Evolutionary conservation across 257 asterid species (phyloP).

Genomic region (Gardenia jasminoides): DNA sequence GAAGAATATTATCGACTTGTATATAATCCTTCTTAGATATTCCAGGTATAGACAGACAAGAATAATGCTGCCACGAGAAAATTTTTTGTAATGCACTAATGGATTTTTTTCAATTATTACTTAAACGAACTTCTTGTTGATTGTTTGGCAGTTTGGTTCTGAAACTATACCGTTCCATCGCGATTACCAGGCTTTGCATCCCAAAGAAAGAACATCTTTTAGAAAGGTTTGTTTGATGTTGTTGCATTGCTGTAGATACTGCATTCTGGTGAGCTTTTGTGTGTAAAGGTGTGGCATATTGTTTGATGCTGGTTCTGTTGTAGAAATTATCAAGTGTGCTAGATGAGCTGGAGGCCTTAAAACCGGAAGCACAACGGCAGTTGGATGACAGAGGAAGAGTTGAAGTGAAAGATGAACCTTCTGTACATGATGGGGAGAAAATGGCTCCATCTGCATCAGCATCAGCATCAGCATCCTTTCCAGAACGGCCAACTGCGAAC

Average conservation of each 20-base stretch:
- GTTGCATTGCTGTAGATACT: conserved; percentile 6
- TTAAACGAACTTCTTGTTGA: conserved; percentile 22
- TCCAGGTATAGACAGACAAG: conserved; percentile 57
- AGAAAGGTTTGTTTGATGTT: conserved; percentile 50
- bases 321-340: conserved; percentile 52
- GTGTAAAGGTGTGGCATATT: not conserved
- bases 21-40: conserved; percentile 70
- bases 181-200: conserved; percentile 55
- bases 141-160: conserved; percentile 67
- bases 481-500: conserved; percentile 19
- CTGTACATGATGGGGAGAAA: conserved; percentile 36
- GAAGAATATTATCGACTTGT: conserved; percentile 69
- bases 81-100: conserved; percentile 3
- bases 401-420: conserved; percentile 31
- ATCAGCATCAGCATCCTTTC: conserved; percentile 27
- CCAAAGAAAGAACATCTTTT: conserved; percentile 46
- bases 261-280: not conserved
- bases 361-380: conserved; percentile 54
- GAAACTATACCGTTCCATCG: conserved; percentile 82
- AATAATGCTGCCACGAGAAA: not conserved
- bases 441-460: conserved; percentile 34
- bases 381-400: conserved; percentile 34
- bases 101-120: not conserved
- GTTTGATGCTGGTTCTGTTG: not conserved
- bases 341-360: conserved; percentile 68